Evolutionary conservation across 2,329 filamentous ascomycete species (phyloP).

Genomic region (Rhinocladiella similis): DNA sequence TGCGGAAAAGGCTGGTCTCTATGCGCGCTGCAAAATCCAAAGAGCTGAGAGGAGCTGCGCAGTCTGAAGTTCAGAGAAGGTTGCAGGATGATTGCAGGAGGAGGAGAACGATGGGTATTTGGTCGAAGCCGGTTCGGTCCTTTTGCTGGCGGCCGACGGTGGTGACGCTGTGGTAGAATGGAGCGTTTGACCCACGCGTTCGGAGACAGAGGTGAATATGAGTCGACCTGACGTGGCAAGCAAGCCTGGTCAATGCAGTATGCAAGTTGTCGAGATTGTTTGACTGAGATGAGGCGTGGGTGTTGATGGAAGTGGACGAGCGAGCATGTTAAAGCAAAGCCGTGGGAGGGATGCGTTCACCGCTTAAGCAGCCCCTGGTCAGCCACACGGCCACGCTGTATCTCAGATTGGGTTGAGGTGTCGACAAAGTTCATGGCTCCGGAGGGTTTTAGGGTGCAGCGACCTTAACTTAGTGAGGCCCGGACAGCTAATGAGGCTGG

Average conservation of each 20-base stretch:
- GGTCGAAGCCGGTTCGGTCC: constrained; percentile 1
- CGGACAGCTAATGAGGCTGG: neutral
- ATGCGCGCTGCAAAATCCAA: constrained; percentile 1
- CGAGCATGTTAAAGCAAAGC: neutral
- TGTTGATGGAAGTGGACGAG: constrained; percentile 5
- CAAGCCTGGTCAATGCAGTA: constrained; percentile 3
- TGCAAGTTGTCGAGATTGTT: neutral
- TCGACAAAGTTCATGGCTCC: neutral
- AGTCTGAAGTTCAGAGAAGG: constrained; percentile 1
- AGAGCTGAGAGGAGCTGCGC: constrained; percentile 2
- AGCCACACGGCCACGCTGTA: constrained; percentile 11
- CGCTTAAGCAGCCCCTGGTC: constrained; percentile 12
- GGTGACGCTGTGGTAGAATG: neutral
- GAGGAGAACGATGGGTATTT: constrained; percentile 11
- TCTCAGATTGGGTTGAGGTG: neutral
- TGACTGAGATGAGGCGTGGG: constrained; percentile 12
- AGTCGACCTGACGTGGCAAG: neutral
- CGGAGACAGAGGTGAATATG: neutral
- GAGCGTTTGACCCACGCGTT: neutral
- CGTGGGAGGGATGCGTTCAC: constrained; percentile 7
- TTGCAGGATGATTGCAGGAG: constrained; percentile 10
- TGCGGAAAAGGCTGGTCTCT: neutral
- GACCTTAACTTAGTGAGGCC: neutral
- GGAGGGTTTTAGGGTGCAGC: neutral
- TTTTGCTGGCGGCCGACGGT: neutral